Evolutionary conservation across 805 yeast species (phyloP).

Genomic region (Yarrowia sp.): DNA sequence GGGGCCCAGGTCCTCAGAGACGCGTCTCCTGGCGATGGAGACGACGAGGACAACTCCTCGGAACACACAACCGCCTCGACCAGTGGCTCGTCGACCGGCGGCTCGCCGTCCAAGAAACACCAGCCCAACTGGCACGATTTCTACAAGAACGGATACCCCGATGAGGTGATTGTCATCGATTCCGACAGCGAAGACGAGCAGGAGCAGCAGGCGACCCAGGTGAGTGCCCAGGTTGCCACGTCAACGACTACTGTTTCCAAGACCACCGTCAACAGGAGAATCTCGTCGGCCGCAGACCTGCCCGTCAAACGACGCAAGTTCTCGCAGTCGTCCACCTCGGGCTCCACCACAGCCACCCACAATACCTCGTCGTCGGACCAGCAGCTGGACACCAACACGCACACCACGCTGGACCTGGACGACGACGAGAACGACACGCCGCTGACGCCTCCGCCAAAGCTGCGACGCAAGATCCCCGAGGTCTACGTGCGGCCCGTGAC

Average conservation of each 20-base stretch:
- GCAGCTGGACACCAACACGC: constrained; percentile 10
- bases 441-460: constrained; percentile 43
- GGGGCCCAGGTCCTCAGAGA: constrained; percentile 22
- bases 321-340: constrained; percentile 36
- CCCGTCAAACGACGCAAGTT: constrained; percentile 31
- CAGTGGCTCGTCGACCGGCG: constrained; percentile 10
- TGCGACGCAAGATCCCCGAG: constrained; percentile 47
- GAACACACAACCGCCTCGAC: constrained; percentile 22
- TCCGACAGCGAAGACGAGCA: constrained; percentile 41
- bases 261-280: background rate
- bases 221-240: background rate
- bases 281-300: constrained; percentile 10
- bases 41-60: constrained; percentile 36
- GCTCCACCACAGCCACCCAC: constrained; percentile 33
- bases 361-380: constrained; percentile 31
- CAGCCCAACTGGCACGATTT: constrained; percentile 47
- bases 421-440: constrained; percentile 29
- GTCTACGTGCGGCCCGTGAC: constrained; percentile 45
- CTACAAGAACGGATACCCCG: constrained; percentile 48
- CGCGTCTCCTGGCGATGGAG: constrained; percentile 34
- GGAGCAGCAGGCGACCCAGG: background rate
- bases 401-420: constrained; percentile 32
- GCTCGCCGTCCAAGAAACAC: constrained; percentile 24
- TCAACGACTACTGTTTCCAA: background rate
- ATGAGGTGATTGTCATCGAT: constrained; percentile 50